Conservation (phyloP, 257 asterid genomes). For the Solanum paucissectum region DNA sequence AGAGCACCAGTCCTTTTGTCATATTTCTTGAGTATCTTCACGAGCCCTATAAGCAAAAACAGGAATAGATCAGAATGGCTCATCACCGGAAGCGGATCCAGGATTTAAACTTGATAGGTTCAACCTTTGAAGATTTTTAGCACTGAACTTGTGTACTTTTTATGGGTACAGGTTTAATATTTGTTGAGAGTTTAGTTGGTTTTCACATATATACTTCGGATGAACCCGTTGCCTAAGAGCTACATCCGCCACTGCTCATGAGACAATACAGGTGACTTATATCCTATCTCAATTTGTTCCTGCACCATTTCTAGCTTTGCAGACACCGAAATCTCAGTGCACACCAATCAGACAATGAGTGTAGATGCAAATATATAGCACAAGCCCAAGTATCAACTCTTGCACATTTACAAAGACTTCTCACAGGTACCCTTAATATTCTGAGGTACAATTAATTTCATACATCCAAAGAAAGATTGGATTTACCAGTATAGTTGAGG, state of each 20-base stretch:
- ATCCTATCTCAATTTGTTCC: background rate
- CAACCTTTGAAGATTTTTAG: background rate
- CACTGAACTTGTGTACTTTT: background rate
- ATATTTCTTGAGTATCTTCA: constrained; percentile 79
- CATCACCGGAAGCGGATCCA: background rate
- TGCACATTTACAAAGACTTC: background rate
- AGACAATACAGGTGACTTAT: background rate
- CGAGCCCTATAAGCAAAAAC: constrained; percentile 44
- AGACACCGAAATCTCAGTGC: background rate
- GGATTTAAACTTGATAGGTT: background rate
- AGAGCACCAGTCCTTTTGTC: constrained; percentile 92
- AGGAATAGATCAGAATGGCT: background rate
- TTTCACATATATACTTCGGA: background rate
- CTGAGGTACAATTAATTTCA: background rate
- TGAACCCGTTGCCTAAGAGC: background rate
- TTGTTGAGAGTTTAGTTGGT: background rate
- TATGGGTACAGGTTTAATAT: background rate
- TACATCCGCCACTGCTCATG: background rate
- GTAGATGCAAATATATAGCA: background rate
- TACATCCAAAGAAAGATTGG: background rate
- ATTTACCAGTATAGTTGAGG: constrained; percentile 79
- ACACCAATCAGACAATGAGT: background rate
- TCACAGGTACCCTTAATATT: background rate
- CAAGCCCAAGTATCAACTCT: background rate
- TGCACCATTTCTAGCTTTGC: background rate